These are phyloP conservation scores for Venustampulla echinocandica DNA, from an alignment of 495 filamentous ascomycete genomes.

Conservation along the genomic window DNA sequence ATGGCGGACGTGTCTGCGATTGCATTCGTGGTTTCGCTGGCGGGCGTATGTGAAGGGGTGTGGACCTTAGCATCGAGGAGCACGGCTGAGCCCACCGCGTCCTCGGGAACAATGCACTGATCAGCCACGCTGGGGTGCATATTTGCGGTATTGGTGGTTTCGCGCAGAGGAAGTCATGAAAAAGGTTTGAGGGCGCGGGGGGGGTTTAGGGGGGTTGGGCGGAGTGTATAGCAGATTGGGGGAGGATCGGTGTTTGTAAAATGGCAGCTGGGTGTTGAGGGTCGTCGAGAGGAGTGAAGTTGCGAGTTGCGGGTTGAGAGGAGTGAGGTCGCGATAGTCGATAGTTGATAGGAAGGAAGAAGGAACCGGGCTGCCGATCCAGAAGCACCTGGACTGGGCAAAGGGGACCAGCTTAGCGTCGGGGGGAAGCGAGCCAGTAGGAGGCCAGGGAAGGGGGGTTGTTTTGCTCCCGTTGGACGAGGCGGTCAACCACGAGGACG, in stretches of 20 bases:
- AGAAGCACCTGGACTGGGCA: background rate
- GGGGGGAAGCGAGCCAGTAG: background rate
- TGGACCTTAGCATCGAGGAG: background rate
- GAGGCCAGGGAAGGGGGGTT: background rate
- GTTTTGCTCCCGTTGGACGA: background rate
- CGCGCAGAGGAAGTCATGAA: constrained; percentile 30
- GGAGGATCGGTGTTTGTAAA: background rate
- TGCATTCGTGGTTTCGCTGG: too few relatives aligned
- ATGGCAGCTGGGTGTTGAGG: too few relatives aligned
- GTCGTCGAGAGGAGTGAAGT: background rate
- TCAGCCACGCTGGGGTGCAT: constrained; percentile 58
- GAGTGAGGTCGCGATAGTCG: constrained; percentile 1
- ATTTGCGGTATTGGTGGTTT: constrained; percentile 10
- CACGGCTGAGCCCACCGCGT: constrained; percentile 1
- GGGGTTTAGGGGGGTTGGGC: constrained; percentile 10
- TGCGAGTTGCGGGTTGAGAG: constrained; percentile 7
- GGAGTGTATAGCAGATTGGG: constrained; percentile 6
- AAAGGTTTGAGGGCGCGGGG: constrained; percentile 17
- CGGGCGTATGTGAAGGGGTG: constrained; percentile 14
- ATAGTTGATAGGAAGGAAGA: background rate
- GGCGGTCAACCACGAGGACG: background rate
- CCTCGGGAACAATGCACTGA: constrained; percentile 66
- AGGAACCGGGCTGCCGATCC: background rate
- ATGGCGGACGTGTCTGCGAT: background rate
- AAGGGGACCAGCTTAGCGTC: background rate